phyloP scores from a whole-genome alignment of 2,329 filamentous ascomycete genomes.

The Cordyceps militaris region DNA sequence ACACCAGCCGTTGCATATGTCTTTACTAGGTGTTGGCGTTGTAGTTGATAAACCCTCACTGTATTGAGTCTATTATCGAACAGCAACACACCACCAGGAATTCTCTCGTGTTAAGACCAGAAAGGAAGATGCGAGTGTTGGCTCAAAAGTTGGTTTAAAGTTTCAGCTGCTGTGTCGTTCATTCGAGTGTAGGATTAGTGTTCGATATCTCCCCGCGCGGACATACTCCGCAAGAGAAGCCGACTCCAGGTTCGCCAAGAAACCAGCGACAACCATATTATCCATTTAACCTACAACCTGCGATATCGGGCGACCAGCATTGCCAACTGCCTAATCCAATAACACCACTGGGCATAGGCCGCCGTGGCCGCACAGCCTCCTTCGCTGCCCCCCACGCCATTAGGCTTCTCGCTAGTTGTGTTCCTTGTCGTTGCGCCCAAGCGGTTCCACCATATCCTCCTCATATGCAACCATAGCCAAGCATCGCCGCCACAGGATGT shows the following conservation, averaged over 20 bases:
- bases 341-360: too few relatives aligned
- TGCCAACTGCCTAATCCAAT: background rate
- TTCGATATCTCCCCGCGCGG: too few relatives aligned
- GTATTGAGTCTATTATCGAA: too few relatives aligned
- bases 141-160: background rate
- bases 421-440: background rate
- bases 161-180: too few relatives aligned
- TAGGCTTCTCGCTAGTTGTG: background rate
- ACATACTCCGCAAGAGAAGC: background rate
- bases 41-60: too few relatives aligned
- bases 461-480: background rate
- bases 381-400: background rate
- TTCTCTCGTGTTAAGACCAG: background rate
- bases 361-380: background rate
- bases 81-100: too few relatives aligned
- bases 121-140: background rate
- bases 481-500: background rate
- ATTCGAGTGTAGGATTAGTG: too few relatives aligned
- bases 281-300: too few relatives aligned
- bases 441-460: background rate
- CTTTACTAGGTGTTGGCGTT: too few relatives aligned
- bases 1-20: background rate
- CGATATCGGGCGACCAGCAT: conserved; percentile 5
- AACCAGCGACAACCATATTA: background rate
- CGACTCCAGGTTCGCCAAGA: background rate